Conservation (phyloP, 2,329 filamentous ascomycete species). For the Juglanconis oblonga region DNA sequence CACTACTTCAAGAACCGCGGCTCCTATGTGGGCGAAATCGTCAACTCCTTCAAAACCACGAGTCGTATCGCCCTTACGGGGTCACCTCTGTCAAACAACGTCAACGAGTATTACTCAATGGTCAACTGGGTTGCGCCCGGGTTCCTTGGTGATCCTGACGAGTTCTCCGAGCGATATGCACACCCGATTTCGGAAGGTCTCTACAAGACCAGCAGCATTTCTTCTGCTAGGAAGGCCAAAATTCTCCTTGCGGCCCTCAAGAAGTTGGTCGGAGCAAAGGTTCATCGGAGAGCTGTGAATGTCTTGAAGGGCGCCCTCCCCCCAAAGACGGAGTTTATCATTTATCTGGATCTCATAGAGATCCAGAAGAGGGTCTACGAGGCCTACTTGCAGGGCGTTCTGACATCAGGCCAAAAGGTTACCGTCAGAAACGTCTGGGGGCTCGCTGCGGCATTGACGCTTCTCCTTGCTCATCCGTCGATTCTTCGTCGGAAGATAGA, state of each 20-base stretch:
- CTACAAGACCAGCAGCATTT: constrained; percentile 57
- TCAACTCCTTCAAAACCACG: constrained; percentile 60
- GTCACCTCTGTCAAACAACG: constrained; percentile 80
- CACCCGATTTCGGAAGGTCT: constrained; percentile 72
- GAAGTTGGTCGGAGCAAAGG: constrained; percentile 70
- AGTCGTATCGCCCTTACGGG: constrained; percentile 82
- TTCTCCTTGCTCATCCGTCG: constrained; percentile 52
- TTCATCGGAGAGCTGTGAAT: constrained; percentile 69
- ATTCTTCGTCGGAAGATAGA: constrained; percentile 41
- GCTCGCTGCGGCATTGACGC: constrained; percentile 41
- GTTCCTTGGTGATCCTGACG: constrained; percentile 65
- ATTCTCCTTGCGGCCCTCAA: constrained; percentile 71
- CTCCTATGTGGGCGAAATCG: constrained; percentile 50
- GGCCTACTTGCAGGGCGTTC: constrained; percentile 28
- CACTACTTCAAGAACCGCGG: constrained; percentile 70
- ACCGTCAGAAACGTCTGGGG: constrained; percentile 25
- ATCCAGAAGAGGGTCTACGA: constrained; percentile 65
- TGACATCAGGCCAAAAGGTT: not conserved
- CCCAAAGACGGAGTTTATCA: constrained; percentile 76
- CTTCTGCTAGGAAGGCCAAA: constrained; percentile 57
- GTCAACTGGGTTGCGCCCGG: constrained; percentile 81
- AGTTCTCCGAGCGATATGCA: constrained; percentile 70
- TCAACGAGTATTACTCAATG: constrained; percentile 82
- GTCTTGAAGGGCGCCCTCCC: constrained; percentile 66
- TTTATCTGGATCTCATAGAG: constrained; percentile 67